Percentiles rank a stretch among this genome's conserved stretches.
Evolutionary conservation across 805 yeast genomes (phyloP).

Genomic region (Barnettozyma vustinii): DNA sequence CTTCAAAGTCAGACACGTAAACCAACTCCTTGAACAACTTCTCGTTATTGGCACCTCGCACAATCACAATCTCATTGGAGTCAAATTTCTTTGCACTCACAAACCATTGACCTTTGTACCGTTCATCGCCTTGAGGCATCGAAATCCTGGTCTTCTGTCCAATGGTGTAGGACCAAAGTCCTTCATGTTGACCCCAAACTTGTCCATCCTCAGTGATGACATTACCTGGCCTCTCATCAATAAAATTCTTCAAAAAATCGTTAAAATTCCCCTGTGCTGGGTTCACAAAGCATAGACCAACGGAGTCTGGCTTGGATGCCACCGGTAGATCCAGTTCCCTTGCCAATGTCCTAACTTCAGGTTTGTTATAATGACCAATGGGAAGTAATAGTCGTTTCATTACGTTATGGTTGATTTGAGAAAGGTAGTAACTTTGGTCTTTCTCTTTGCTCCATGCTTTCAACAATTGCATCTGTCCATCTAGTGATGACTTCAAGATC

Average conservation of each 20-base stretch:
- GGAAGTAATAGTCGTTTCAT: constrained; percentile 63
- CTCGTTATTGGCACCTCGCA: constrained; percentile 58
- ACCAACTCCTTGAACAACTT: constrained; percentile 45
- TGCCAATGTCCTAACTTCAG: constrained; percentile 69
- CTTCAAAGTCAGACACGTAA: constrained; percentile 33
- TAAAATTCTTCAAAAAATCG: constrained; percentile 67
- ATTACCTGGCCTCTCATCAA: constrained; percentile 70
- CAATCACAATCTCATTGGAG: constrained; percentile 74
- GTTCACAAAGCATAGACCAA: constrained; percentile 88
- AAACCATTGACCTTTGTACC: constrained; percentile 77
- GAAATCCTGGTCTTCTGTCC: constrained; percentile 75
- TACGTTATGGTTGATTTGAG: constrained; percentile 49
- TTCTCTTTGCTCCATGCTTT: constrained; percentile 56
- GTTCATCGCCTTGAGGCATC: constrained; percentile 86
- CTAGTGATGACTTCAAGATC: constrained; percentile 32
- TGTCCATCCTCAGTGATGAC: constrained; percentile 71
- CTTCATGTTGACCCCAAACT: constrained; percentile 77
- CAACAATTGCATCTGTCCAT: constrained; percentile 41
- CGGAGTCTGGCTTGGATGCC: constrained; percentile 85
- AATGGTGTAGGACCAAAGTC: constrained; percentile 92
- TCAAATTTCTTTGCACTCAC: constrained; percentile 63
- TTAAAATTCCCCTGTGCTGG: constrained; percentile 62
- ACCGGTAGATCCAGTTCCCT: constrained; percentile 44
- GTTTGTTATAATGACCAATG: constrained; percentile 71
- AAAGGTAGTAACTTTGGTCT: constrained; percentile 89